phyloP scores from a whole-genome alignment of 78 protist genomes.

The Dictyostelium purpureum region DNA sequence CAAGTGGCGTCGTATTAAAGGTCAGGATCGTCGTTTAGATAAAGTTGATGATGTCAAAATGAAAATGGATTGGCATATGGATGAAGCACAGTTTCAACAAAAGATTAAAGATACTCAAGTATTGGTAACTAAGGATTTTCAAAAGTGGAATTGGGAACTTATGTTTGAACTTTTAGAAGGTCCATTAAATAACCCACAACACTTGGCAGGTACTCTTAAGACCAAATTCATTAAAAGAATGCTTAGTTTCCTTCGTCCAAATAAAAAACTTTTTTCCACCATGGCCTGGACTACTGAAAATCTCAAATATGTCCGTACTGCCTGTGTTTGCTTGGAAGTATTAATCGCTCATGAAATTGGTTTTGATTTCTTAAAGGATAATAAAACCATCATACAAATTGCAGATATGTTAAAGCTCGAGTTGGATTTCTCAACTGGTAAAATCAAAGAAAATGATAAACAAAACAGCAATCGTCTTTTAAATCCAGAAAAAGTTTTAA shows the following conservation, averaged over 20 bases:
- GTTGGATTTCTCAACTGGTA: not conserved
- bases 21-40: slow-evolving; percentile 66
- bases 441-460: not conserved
- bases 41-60: slow-evolving; percentile 53
- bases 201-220: slow-evolving; percentile 41
- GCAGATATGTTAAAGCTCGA: slow-evolving; percentile 57
- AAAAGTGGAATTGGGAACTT: slow-evolving; percentile 74
- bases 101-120: slow-evolving; percentile 75
- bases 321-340: slow-evolving; percentile 46
- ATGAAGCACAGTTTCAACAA: slow-evolving; percentile 54
- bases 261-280: slow-evolving; percentile 49
- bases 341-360: slow-evolving; percentile 65
- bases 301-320: slow-evolving; percentile 62
- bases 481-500: slow-evolving; percentile 54
- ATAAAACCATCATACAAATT: slow-evolving; percentile 58
- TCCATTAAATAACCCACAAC: slow-evolving; percentile 63
- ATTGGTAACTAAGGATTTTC: slow-evolving; percentile 40
- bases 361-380: slow-evolving; percentile 49
- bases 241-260: slow-evolving; percentile 57
- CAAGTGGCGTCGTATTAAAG: slow-evolving; percentile 69
- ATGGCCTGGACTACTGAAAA: slow-evolving; percentile 82
- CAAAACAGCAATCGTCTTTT: slow-evolving; percentile 3
- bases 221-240: slow-evolving; percentile 80
- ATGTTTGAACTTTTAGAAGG: slow-evolving; percentile 73
- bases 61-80: slow-evolving; percentile 79